A percentile compares a stretch with the other conserved stretches of the same genome.
These are phyloP conservation scores for Berberis thunbergii DNA, from an alignment of 164 flowering plant genomes.

Conservation along the genomic window DNA sequence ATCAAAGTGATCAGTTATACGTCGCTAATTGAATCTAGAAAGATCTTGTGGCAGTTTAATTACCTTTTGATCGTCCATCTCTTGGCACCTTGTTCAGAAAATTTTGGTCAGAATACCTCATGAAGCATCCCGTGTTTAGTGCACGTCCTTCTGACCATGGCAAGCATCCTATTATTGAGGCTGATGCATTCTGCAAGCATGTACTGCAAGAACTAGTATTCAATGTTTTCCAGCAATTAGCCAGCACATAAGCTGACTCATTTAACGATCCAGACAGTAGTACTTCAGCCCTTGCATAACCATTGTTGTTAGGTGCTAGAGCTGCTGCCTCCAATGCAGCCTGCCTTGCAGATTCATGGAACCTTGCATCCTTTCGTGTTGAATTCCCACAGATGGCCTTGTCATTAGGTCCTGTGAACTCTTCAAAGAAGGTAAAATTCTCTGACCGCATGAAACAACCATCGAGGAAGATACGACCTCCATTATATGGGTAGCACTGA, in stretches of 20 bases:
- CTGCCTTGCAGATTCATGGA: slow-evolving; percentile 33
- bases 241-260: slow-evolving; percentile 59
- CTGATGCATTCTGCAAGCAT: slow-evolving; percentile 64
- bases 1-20: too few relatives aligned
- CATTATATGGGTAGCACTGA: slow-evolving; percentile 49
- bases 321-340: slow-evolving; percentile 39
- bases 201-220: slow-evolving; percentile 44
- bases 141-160: slow-evolving; percentile 86
- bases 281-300: slow-evolving; percentile 36
- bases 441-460: slow-evolving; percentile 74
- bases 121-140: slow-evolving; percentile 71
- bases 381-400: slow-evolving; percentile 45
- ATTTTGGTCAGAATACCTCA: slow-evolving; percentile 71
- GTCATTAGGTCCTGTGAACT: slow-evolving; percentile 50
- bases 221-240: slow-evolving; percentile 73
- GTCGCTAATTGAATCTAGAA: too few relatives aligned
- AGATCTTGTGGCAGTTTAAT: not conserved
- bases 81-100: slow-evolving; percentile 50
- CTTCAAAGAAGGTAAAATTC: slow-evolving; percentile 56
- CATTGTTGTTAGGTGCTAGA: slow-evolving; percentile 32
- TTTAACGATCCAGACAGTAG: slow-evolving; percentile 26
- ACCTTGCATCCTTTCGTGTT: slow-evolving; percentile 26
- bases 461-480: slow-evolving; percentile 60
- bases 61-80: slow-evolving; percentile 37
- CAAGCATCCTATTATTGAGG: slow-evolving; percentile 49